These are phyloP conservation scores for Termitomyces titanicus DNA, from an alignment of 768 basidiomycete species.

Conservation along the genomic window DNA sequence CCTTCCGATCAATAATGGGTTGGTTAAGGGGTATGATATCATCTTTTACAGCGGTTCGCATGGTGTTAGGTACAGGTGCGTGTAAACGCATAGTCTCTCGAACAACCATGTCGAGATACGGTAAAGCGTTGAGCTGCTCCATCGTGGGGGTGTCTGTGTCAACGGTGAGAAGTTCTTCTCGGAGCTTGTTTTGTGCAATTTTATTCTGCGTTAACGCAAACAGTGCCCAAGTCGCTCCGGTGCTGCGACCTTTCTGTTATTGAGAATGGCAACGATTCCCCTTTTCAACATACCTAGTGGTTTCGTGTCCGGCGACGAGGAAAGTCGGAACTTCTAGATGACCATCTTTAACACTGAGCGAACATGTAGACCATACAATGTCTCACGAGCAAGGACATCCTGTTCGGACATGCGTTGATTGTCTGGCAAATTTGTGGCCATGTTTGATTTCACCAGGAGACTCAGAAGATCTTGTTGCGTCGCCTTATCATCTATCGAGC, in stretches of 20 bases:
- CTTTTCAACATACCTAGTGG: conserved; percentile 29
- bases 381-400: conserved; percentile 15
- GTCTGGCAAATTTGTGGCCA: conserved; percentile 35
- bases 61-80: conserved; percentile 42
- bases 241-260: conserved; percentile 19
- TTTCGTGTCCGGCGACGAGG: conserved; percentile 45
- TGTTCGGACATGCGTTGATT: conserved; percentile 15
- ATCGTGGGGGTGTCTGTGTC: conserved; percentile 58
- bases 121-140: conserved; percentile 63
- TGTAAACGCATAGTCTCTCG: conserved; percentile 59
- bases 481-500: conserved; percentile 12
- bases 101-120: conserved; percentile 67
- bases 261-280: background rate
- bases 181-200: conserved; percentile 49
- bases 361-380: background rate
- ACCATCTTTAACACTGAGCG: background rate
- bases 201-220: conserved; percentile 48
- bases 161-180: conserved; percentile 51
- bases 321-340: conserved; percentile 46
- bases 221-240: conserved; percentile 55
- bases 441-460: conserved; percentile 43
- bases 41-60: conserved; percentile 44
- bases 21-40: conserved; percentile 46
- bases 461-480: conserved; percentile 12
- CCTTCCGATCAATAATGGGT: conserved; percentile 42